Percentiles rank a stretch among this genome's conserved stretches.
Evolutionary conservation across 768 basidiomycete species (phyloP).

Genomic region (Tricholoma terreum): DNA sequence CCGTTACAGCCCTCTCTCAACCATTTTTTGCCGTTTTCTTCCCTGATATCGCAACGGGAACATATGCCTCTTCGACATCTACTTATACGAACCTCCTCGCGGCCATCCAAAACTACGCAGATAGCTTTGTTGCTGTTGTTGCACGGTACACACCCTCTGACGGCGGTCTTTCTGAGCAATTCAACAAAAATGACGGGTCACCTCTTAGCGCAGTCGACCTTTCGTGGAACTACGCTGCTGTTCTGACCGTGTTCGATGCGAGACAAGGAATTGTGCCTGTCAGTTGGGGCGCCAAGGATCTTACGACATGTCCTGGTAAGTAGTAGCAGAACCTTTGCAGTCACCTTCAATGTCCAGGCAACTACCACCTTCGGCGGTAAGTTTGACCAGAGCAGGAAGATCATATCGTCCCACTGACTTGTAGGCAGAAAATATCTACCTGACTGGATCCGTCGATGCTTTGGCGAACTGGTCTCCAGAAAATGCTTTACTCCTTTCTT

Average conservation of each 20-base stretch:
- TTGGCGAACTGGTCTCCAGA: constrained; percentile 61
- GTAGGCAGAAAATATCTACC: constrained; percentile 59
- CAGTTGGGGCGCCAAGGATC: constrained; percentile 65
- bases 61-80: constrained; percentile 44
- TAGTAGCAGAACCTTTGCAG: constrained; percentile 35
- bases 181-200: constrained; percentile 42
- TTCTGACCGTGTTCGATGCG: constrained; percentile 56
- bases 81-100: constrained; percentile 48
- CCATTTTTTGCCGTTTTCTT: constrained; percentile 67
- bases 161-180: constrained; percentile 68
- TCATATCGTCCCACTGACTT: neutral
- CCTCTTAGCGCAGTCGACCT: constrained; percentile 62
- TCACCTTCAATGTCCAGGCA: constrained; percentile 65
- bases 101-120: constrained; percentile 56
- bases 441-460: constrained; percentile 56
- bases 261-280: constrained; percentile 43
- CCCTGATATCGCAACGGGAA: constrained; percentile 46
- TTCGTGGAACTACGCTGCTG: constrained; percentile 77
- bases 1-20: constrained; percentile 58
- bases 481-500: constrained; percentile 51
- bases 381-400: constrained; percentile 15
- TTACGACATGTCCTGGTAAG: constrained; percentile 42
- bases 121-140: constrained; percentile 56
- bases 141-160: constrained; percentile 60
- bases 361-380: constrained; percentile 58